These are phyloP conservation scores for Abelmoschus esculentus DNA, from an alignment of 345 rosid genomes.

Conservation along the genomic window DNA sequence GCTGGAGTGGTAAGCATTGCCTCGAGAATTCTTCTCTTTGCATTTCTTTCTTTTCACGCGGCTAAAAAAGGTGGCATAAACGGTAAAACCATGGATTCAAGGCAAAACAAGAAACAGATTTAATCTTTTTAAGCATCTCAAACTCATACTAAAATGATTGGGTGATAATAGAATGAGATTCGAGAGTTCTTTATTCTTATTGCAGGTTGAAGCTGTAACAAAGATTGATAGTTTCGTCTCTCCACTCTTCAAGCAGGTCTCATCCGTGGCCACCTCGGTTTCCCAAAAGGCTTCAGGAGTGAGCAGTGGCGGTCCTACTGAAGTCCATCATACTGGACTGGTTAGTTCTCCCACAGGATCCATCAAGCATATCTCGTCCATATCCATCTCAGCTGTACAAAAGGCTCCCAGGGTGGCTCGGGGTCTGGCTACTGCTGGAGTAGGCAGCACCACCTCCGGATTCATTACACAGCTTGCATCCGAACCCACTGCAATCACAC, in stretches of 20 bases:
- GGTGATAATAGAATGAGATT: not conserved
- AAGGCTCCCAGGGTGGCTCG: not conserved
- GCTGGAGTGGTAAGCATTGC: constrained; percentile 1
- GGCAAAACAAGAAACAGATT: not conserved
- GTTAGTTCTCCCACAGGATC: constrained; percentile 56
- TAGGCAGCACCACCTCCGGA: not conserved
- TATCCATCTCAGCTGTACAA: constrained; percentile 68
- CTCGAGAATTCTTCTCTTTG: not conserved
- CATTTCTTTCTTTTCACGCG: not conserved
- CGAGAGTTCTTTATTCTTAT: not conserved
- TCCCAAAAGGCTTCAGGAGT: constrained; percentile 60
- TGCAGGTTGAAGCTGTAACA: constrained; percentile 36
- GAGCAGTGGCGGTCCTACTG: constrained; percentile 29
- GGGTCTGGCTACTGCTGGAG: constrained; percentile 40
- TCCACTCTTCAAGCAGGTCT: constrained; percentile 60
- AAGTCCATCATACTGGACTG: constrained; percentile 59
- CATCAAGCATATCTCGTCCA: constrained; percentile 50
- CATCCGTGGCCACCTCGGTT: constrained; percentile 54
- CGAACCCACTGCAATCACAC: not conserved
- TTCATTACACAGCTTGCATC: not conserved
- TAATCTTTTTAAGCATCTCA: not conserved
- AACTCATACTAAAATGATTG: not conserved
- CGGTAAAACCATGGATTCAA: not conserved
- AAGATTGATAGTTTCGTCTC: constrained; percentile 61
- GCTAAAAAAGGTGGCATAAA: not conserved